Evolutionary conservation across 495 filamentous ascomycete genomes (phyloP), one percentile per base, ranked within the genome.

Genomic region (Penicillium silybi): DNA sequence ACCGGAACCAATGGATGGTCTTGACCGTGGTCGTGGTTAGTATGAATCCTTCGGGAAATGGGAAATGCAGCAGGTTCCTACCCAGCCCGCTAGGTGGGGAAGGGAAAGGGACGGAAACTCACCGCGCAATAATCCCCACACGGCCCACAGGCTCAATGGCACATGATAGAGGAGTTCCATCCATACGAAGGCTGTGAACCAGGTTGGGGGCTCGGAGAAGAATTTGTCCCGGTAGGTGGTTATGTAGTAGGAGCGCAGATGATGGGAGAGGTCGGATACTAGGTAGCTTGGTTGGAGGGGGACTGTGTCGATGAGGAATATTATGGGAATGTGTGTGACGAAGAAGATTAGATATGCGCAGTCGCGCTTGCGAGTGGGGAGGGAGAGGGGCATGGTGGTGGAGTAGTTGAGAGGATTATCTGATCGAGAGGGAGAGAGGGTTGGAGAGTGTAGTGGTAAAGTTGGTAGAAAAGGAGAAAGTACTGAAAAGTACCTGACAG

Each of bases 181-280:
- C 65, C 77, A 83, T 23, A 84, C 70, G 63, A 85, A 92, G 4
- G 81, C 58, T 2, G 67, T 71, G 67, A 92, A 92, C 85, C 89
- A 96, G 41, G 82, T 70, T 17, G 62, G 55, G 23, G 74, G 73
- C 41, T 78, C 75, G 63, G 29, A 32, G 29, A 90, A 87, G 72
- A 91, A 88, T 22, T 84, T 87, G 69, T 96, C 90, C 37, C 82
- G 80, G 72, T 85, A 89, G 7, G 76, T 86, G 13, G 65, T 51
- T 53, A 88, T 76, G 71, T 92, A 91, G 68, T 73, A 86, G 0
- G 67, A 56, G 29, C 85, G 83, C 29, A 89, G 37, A 0, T 62
- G 37, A 34, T 61, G 55, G 45, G 85, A 74, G 60, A 83, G 64
- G 2, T 73, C 54, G 2, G 77, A 72, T 50, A 73, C 75, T 13